Conservation (phyloP, 192 early-diverging fungal genomes). For the Thamnidium elegans region DNA sequence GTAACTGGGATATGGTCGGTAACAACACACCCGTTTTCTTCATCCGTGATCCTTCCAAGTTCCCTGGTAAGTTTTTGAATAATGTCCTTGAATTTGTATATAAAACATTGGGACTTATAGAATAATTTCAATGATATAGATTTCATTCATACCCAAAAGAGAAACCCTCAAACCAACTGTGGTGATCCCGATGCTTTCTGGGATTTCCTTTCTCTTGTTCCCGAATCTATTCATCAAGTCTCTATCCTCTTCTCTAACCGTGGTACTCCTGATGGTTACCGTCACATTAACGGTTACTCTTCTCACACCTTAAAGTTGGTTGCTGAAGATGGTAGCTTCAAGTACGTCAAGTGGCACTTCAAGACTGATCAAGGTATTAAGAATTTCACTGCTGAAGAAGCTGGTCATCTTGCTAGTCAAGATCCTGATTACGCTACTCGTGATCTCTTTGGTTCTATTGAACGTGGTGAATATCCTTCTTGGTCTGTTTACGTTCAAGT, state of each 20-base stretch:
- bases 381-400: conserved; percentile 63
- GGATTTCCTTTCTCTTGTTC: conserved; percentile 77
- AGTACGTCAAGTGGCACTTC: conserved; percentile 87
- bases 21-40: conserved; percentile 87
- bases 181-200: conserved; percentile 68
- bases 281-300: conserved; percentile 82
- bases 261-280: conserved; percentile 74
- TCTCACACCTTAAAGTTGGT: conserved; percentile 78
- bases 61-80: conserved; percentile 45
- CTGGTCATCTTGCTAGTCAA: conserved; percentile 49
- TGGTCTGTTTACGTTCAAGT: conserved; percentile 76
- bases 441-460: conserved; percentile 75
- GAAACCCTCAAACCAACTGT: conserved; percentile 73
- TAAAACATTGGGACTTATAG: neutral
- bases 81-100: neutral
- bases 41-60: conserved; percentile 76
- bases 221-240: conserved; percentile 78
- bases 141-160: conserved; percentile 84
- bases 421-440: conserved; percentile 76
- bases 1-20: conserved; percentile 83
- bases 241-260: conserved; percentile 83
- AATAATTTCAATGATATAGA: conserved; percentile 31
- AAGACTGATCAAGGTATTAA: conserved; percentile 77
- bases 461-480: conserved; percentile 61
- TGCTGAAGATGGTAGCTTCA: conserved; percentile 59